Conservation (phyloP, 2,329 filamentous ascomycete genomes). For the Cordyceps cateniannulata region DNA sequence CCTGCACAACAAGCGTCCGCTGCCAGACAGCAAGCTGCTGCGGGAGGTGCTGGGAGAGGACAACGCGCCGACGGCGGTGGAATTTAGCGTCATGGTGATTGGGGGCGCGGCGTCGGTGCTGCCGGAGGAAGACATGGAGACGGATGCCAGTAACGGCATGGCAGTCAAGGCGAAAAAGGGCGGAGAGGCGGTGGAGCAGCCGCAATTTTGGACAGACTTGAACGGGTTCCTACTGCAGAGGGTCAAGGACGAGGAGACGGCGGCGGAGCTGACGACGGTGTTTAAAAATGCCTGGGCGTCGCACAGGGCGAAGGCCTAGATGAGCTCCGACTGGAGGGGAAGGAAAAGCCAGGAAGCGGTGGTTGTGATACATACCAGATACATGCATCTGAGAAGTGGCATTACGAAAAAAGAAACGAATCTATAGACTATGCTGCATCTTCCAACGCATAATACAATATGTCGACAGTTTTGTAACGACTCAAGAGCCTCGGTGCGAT, state of each 20-base stretch:
- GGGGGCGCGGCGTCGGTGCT: slow-evolving; percentile 53
- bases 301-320: slow-evolving; percentile 27
- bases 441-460: too few relatives aligned
- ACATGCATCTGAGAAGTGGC: background rate
- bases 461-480: too few relatives aligned
- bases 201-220: slow-evolving; percentile 82
- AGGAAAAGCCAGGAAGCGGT: too few relatives aligned
- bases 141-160: background rate
- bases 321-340: background rate
- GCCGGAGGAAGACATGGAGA: slow-evolving; percentile 26
- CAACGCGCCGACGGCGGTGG: slow-evolving; percentile 41
- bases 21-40: slow-evolving; percentile 69
- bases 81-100: slow-evolving; percentile 85
- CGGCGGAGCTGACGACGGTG: slow-evolving; percentile 55
- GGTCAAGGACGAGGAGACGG: slow-evolving; percentile 62
- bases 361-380: background rate
- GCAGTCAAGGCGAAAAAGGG: background rate
- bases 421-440: background rate
- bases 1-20: slow-evolving; percentile 80
- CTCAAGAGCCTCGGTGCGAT: too few relatives aligned
- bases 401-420: background rate
- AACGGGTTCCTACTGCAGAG: slow-evolving; percentile 73
- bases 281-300: slow-evolving; percentile 69
- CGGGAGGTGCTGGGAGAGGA: slow-evolving; percentile 59
- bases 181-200: slow-evolving; percentile 44